Conservation (phyloP, 805 yeast genomes). For the Isabelozyma heimii region DNA sequence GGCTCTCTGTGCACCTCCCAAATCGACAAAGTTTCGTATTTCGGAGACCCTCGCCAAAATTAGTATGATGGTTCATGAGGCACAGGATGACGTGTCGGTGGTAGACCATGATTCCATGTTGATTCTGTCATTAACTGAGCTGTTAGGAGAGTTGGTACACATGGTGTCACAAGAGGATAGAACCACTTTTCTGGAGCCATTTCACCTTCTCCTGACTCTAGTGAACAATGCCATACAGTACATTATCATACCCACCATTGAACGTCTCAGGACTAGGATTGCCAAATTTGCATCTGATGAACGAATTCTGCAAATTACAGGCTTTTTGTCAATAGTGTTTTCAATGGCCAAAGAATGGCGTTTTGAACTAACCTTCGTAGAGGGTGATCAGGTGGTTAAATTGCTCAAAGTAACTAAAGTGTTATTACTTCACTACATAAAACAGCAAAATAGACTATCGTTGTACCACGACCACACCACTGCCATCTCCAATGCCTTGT, state of each 20-base stretch:
- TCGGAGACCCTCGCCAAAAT: background rate
- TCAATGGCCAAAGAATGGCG: background rate
- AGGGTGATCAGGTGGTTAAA: background rate
- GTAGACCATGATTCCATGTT: background rate
- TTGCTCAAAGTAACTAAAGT: background rate
- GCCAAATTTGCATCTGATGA: too few species aligned
- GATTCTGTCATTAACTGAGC: background rate
- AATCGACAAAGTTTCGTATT: too few species aligned
- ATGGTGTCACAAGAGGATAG: background rate
- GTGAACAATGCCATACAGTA: too few species aligned
- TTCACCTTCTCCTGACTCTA: background rate
- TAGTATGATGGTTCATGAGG: background rate
- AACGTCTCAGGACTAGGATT: too few species aligned
- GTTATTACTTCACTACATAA: background rate
- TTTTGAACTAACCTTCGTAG: background rate
- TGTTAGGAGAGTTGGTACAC: background rate
- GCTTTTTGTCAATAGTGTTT: background rate
- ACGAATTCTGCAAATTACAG: background rate
- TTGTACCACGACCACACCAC: background rate
- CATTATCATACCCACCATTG: too few species aligned
- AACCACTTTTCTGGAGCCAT: background rate
- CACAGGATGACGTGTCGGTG: background rate
- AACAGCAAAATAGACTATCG: background rate
- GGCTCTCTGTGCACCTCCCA: background rate
- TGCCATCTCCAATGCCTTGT: background rate